Evolutionary conservation across 371 early-diverging fungal species (phyloP), one percentile per base, ranked within the genome.

Genomic region (Saksenaea vasiformis): DNA sequence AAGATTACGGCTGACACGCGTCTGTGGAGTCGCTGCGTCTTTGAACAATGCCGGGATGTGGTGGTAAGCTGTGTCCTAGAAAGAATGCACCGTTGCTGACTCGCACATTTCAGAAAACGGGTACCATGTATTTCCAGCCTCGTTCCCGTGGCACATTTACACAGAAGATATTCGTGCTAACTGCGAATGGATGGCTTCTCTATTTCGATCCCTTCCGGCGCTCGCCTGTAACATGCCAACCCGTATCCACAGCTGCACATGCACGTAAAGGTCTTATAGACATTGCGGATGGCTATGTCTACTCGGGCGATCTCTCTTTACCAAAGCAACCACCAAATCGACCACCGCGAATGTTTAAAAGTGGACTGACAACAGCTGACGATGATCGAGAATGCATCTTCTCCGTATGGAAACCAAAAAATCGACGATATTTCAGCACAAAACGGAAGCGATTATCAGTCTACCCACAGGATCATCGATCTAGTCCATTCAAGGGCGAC

Each of bases 11-110:
- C 72, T 13, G 79, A 84, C 43, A 80, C 85, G 0, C 75, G 77
- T 5, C 73, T 85, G 4, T 88, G 88, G 88, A 85, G 82, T 36
- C 74, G 75, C 60, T 88, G 88, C 58, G 34, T 75, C 2, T 77
- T 69, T 59, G 73, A 76, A 8, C 69, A 70, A 64, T 77, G 79
- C 38, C 73, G 73, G 22, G 77, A 77, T 66, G 62, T 77, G 26
- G 77, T 67, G 61, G 77, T 78, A 75, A 53, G 64, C 57, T 44
- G 15, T 2, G 26, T n/a, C 9, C 26, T 53, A 34, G n/a, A 5
- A 24, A 13, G 34, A 27, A 61, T 39, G 24, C 54, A 57, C 11
- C 5, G n/a, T 9, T 47, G 15, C 24, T 22, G 19, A 19, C 51
- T 22, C 8, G 3, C 24, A 22, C 22, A 26, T 47, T 1, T 7